Evolutionary conservation across 495 filamentous ascomycete species (phyloP).

Genomic region (Tuber umbilicatum): DNA sequence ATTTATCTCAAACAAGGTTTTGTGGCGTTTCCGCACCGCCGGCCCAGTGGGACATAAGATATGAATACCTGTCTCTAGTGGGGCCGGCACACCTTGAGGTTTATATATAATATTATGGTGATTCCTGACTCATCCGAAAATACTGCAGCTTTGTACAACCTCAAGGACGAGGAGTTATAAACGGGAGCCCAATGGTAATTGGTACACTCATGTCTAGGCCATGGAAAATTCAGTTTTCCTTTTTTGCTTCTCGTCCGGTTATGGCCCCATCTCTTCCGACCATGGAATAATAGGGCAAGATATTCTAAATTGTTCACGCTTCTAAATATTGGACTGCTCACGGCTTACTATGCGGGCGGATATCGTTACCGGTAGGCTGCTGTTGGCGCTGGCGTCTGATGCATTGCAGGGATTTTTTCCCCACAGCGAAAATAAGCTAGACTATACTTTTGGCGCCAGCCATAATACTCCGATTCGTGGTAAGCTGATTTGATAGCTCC

Average conservation of each 20-base stretch:
- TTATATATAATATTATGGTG: too few species aligned
- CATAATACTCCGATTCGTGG: background rate
- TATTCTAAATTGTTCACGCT: background rate
- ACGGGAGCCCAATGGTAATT: background rate
- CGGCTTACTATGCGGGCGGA: background rate
- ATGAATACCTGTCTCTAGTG: background rate
- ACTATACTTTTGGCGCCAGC: background rate
- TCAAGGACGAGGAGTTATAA: background rate
- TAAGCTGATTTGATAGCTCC: background rate
- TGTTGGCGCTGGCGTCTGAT: background rate
- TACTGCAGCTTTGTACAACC: background rate
- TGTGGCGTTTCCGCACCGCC: background rate
- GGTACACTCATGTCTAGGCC: background rate
- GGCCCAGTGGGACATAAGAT: background rate
- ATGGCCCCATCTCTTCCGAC: background rate
- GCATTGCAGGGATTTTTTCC: background rate
- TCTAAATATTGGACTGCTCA: background rate
- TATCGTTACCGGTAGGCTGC: background rate
- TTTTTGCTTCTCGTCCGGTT: background rate
- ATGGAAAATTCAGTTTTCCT: background rate
- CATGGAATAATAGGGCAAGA: background rate
- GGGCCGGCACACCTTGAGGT: background rate
- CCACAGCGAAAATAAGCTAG: background rate
- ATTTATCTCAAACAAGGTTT: background rate
- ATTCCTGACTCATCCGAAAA: background rate